A percentile compares a stretch with the other conserved stretches of the same genome.
Evolutionary conservation across 345 rosid species (phyloP).

Genomic region (Aegle marmelos): DNA sequence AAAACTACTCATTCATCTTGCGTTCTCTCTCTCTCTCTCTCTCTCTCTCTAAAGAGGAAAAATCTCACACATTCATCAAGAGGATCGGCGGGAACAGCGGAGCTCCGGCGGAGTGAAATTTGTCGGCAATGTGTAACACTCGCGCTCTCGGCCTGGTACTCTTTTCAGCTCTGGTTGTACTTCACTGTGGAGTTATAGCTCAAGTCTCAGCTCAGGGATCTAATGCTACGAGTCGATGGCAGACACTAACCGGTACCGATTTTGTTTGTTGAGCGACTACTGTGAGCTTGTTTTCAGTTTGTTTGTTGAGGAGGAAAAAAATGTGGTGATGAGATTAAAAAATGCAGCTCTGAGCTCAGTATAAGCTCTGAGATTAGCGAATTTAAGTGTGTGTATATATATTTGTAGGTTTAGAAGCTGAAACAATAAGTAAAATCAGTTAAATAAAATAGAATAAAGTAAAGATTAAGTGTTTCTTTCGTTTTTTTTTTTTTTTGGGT

Average conservation of each 20-base stretch:
- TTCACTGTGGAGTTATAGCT: slow-evolving; percentile 25
- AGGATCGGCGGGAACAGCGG: background rate
- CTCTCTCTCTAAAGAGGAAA: background rate
- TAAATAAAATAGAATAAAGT: background rate
- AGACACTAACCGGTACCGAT: slow-evolving; percentile 45
- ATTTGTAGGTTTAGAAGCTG: background rate
- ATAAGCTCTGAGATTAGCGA: background rate
- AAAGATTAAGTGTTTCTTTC: background rate
- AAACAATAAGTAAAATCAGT: background rate
- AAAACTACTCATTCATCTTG: background rate
- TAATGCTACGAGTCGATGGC: slow-evolving; percentile 39
- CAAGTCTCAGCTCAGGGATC: slow-evolving; percentile 63
- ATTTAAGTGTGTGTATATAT: too few relatives aligned
- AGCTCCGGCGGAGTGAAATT: slow-evolving; percentile 19
- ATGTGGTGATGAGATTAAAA: background rate
- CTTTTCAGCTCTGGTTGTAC: slow-evolving; percentile 24
- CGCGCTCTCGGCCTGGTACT: slow-evolving; percentile 27
- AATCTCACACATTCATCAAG: background rate
- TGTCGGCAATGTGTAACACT: slow-evolving; percentile 37
- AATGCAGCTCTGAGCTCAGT: background rate
- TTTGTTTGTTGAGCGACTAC: too few relatives aligned
- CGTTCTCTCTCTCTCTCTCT: background rate
- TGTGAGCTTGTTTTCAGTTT: slow-evolving; percentile 1
- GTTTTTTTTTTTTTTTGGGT: background rate
- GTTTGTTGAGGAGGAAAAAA: background rate